phyloP scores from a whole-genome alignment of 1,139 yeast species.

The Geotrichum siamense region DNA sequence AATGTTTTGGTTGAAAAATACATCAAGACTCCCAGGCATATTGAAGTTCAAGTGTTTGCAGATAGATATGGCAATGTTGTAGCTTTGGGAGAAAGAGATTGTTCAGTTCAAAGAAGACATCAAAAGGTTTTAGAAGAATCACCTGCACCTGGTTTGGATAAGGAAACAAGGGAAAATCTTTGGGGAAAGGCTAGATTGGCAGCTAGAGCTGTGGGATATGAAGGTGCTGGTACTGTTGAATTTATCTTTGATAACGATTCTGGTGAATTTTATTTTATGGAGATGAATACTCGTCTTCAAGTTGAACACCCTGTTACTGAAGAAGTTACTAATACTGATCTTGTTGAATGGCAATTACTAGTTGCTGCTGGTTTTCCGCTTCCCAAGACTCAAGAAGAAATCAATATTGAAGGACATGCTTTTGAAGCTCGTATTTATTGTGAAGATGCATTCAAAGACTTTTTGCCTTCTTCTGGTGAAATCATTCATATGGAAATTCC shows the following conservation, averaged over 20 bases:
- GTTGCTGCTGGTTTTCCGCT: slow-evolving; percentile 69
- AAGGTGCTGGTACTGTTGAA: slow-evolving; percentile 61
- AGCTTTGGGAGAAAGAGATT: slow-evolving; percentile 44
- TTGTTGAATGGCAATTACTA: slow-evolving; percentile 90
- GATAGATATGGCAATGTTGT: slow-evolving; percentile 41
- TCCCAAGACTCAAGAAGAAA: slow-evolving; percentile 32
- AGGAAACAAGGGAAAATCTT: slow-evolving; percentile 46
- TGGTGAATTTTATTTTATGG: slow-evolving; percentile 53
- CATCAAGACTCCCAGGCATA: slow-evolving; percentile 41
- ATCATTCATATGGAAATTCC: slow-evolving; percentile 30
- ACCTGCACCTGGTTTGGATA: slow-evolving; percentile 48
- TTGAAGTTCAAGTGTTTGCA: slow-evolving; percentile 45
- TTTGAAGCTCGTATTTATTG: slow-evolving; percentile 35
- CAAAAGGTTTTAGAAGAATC: slow-evolving; percentile 47
- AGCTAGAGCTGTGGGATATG: slow-evolving; percentile 48
- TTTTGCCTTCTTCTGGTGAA: slow-evolving; percentile 32
- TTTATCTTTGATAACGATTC: slow-evolving; percentile 52
- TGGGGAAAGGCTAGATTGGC: slow-evolving; percentile 54
- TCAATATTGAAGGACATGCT: slow-evolving; percentile 31
- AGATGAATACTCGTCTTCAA: slow-evolving; percentile 56
- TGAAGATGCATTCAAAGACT: slow-evolving; percentile 33
- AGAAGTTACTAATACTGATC: slow-evolving; percentile 86
- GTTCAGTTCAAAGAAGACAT: slow-evolving; percentile 45
- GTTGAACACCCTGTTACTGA: slow-evolving; percentile 63
- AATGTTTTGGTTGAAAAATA: slow-evolving; percentile 43